A percentile compares a stretch with the other conserved stretches of the same genome.
phyloP scores from a whole-genome alignment of 2,329 filamentous ascomycete genomes.

The Penicillium digitatum region DNA sequence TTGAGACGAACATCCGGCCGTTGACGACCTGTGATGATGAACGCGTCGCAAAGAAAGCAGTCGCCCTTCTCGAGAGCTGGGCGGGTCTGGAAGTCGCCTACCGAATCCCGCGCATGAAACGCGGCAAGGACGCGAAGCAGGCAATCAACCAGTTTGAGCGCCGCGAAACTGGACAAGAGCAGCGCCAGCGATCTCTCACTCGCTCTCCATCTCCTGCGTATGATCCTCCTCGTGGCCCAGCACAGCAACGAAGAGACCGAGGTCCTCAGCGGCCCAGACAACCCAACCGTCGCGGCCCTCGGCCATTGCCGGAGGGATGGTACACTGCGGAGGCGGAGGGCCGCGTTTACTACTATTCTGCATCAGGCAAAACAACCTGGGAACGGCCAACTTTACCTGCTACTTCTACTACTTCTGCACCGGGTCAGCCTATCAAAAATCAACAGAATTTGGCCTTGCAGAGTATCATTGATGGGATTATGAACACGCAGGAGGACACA shows the following conservation, averaged over 20 bases:
- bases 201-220: constrained; percentile 49
- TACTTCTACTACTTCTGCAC: constrained; percentile 52
- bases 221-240: constrained; percentile 43
- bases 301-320: constrained; percentile 76
- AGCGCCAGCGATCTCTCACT: constrained; percentile 50
- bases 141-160: constrained; percentile 64
- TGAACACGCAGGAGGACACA: constrained; percentile 61
- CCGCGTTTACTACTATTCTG: constrained; percentile 80
- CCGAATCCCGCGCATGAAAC: constrained; percentile 85
- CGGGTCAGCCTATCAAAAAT: constrained; percentile 54
- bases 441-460: constrained; percentile 72
- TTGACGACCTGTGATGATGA: constrained; percentile 67
- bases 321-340: constrained; percentile 67
- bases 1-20: constrained; percentile 73
- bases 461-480: constrained; percentile 80
- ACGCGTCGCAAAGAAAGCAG: constrained; percentile 67
- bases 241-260: constrained; percentile 54
- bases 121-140: constrained; percentile 51
- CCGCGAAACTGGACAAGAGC: constrained; percentile 48
- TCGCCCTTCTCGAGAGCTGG: constrained; percentile 75
- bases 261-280: constrained; percentile 52
- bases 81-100: constrained; percentile 85
- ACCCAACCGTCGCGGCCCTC: constrained; percentile 54
- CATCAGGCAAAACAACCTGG: constrained; percentile 76
- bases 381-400: constrained; percentile 68